A percentile compares a stretch with the other conserved stretches of the same genome.
Conservation (phyloP, 1,284 basidiomycete genomes). For the Chalciporus piperatoides region DNA sequence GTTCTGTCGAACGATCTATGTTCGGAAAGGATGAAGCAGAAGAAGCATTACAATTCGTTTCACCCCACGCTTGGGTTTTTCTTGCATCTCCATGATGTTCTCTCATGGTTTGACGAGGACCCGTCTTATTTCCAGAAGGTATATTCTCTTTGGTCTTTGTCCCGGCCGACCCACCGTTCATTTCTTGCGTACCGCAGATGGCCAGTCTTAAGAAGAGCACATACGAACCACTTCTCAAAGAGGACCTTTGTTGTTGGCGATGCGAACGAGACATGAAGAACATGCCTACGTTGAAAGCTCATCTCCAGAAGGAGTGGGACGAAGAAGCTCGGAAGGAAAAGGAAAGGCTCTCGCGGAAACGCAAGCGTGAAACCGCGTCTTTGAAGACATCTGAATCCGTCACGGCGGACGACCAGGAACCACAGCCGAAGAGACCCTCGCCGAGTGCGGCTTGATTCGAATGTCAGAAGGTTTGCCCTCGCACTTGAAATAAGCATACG, state of each 20-base stretch:
- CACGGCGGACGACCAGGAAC: conserved; percentile 6
- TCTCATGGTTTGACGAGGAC: conserved; percentile 69
- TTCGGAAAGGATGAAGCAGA: conserved; percentile 75
- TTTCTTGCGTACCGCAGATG: conserved; percentile 39
- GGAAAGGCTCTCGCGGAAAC: conserved; percentile 35
- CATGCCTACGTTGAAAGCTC: conserved; percentile 74
- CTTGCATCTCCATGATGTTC: conserved; percentile 70
- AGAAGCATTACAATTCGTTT: conserved; percentile 96
- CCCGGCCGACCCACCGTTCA: neutral
- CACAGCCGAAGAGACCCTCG: conserved; percentile 17
- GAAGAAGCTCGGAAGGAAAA: conserved; percentile 39
- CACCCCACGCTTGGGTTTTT: conserved; percentile 87
- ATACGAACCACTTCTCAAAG: conserved; percentile 69
- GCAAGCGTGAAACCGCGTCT: conserved; percentile 27
- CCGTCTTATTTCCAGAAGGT: conserved; percentile 52
- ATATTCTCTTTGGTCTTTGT: conserved; percentile 22
- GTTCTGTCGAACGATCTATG: conserved; percentile 83
- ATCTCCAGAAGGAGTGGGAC: conserved; percentile 65
- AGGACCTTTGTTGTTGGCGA: conserved; percentile 63
- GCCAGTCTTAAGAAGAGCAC: conserved; percentile 44
- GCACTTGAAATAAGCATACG: neutral
- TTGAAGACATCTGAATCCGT: neutral
- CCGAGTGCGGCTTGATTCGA: conserved; percentile 8
- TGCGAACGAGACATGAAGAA: conserved; percentile 62
- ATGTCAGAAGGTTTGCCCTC: neutral